These are phyloP conservation scores for Aspergillus haitiensis DNA, from an alignment of 495 filamentous ascomycete genomes.

Conservation along the genomic window DNA sequence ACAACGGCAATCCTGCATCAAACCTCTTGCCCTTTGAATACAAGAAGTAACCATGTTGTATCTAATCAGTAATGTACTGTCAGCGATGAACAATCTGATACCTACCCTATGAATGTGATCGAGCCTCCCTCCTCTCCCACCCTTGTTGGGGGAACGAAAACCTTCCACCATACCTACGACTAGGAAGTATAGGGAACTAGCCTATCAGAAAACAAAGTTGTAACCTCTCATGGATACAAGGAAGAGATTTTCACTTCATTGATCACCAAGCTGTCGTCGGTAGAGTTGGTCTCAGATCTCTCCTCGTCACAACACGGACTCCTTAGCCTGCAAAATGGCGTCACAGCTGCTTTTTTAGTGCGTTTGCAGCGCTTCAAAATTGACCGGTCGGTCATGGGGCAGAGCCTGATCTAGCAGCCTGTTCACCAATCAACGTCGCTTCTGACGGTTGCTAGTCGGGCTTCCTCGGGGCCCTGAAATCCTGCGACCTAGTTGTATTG, in stretches of 20 bases:
- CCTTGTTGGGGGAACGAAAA: background rate
- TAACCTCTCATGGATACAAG: background rate
- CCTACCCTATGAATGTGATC: background rate
- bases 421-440: slow-evolving; percentile 21
- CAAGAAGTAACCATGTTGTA: slow-evolving; percentile 3
- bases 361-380: slow-evolving; percentile 23
- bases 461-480: slow-evolving; percentile 19
- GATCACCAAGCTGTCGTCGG: slow-evolving; percentile 8
- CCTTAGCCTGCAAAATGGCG: slow-evolving; percentile 26
- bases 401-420: slow-evolving; percentile 21
- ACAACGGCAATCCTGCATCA: slow-evolving; percentile 6
- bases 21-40: background rate
- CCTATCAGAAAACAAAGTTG: slow-evolving; percentile 5
- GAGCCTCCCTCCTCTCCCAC: background rate
- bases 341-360: slow-evolving; percentile 27
- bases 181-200: too few relatives aligned
- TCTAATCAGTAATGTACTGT: background rate
- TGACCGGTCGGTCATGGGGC: slow-evolving; percentile 26
- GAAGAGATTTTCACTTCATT: slow-evolving; percentile 22
- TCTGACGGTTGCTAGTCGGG: slow-evolving; percentile 15
- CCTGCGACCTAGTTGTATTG: slow-evolving; percentile 11
- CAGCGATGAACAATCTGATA: background rate
- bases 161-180: background rate
- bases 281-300: slow-evolving; percentile 12
- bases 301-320: slow-evolving; percentile 19